Evolutionary conservation across 73 alveolate genomes (phyloP).

Genomic region (Effrenium voratum): DNA sequence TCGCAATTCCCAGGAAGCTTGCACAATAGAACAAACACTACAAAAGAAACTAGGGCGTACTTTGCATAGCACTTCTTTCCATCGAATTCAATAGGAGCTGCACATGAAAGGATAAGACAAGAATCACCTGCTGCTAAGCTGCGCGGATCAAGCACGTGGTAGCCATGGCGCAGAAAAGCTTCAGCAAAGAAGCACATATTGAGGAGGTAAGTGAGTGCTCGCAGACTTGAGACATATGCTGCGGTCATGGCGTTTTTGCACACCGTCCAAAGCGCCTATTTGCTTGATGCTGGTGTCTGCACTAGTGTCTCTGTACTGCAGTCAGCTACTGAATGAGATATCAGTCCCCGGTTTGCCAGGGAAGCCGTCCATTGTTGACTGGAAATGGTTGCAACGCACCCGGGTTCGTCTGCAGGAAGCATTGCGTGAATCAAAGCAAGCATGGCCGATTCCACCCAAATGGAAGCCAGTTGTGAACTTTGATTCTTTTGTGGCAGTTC

Average conservation of each 20-base stretch:
- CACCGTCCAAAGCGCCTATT: slow-evolving; percentile 12
- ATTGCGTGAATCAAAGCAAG: not conserved
- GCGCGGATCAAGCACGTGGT: no score
- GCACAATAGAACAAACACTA: no score
- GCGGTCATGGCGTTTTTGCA: not conserved
- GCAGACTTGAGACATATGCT: no score
- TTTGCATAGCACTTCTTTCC: no score
- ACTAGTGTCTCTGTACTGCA: not conserved
- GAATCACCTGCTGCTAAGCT: no score
- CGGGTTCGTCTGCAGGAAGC: slow-evolving; percentile 14
- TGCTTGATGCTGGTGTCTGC: slow-evolving; percentile 15
- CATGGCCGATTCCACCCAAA: slow-evolving; percentile 54
- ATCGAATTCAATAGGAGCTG: no score
- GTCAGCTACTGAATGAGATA: slow-evolving; percentile 4
- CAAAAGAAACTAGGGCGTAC: no score
- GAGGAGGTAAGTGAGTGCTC: no score
- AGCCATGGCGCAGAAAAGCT: no score
- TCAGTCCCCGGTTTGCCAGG: not conserved
- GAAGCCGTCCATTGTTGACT: not conserved
- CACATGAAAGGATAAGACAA: no score
- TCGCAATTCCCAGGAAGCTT: no score
- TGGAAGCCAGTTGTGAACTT: slow-evolving; percentile 32
- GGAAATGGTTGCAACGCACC: slow-evolving; percentile 17
- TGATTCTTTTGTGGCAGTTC: not conserved
- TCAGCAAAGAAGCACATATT: no score